Conservation (phyloP, 805 yeast genomes). For the Saturnispora serradocipensis region DNA sequence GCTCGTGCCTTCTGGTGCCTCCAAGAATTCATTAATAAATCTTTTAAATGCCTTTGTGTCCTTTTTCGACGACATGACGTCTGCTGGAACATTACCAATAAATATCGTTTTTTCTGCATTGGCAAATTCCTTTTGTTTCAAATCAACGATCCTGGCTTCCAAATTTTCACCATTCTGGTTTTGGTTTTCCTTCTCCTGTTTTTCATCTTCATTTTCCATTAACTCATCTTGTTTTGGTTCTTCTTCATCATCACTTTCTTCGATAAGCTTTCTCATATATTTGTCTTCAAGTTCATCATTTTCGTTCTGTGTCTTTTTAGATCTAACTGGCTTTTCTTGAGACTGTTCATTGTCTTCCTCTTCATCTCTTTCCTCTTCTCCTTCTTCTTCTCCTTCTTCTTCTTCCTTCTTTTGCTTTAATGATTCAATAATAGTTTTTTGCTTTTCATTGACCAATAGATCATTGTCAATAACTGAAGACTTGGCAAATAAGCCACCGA, state of each 20-base stretch:
- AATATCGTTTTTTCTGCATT: slow-evolving; percentile 82
- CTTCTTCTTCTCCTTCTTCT: slow-evolving; percentile 15
- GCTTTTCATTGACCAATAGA: slow-evolving; percentile 21
- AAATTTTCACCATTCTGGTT: slow-evolving; percentile 19
- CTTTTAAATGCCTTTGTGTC: slow-evolving; percentile 55
- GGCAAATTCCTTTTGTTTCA: slow-evolving; percentile 63
- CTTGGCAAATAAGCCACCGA: slow-evolving; percentile 27
- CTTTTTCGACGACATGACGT: slow-evolving; percentile 55
- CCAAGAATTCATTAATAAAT: slow-evolving; percentile 36
- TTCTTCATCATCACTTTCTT: slow-evolving; percentile 14
- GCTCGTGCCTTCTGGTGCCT: slow-evolving; percentile 8
- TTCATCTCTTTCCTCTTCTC: slow-evolving; percentile 17
- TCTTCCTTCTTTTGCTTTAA: slow-evolving; percentile 10
- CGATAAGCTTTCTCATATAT: slow-evolving; percentile 19
- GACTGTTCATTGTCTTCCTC: slow-evolving; percentile 20
- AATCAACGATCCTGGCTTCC: slow-evolving; percentile 43
- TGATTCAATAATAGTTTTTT: slow-evolving; percentile 13
- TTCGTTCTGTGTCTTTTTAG: slow-evolving; percentile 17
- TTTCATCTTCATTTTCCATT: slow-evolving; percentile 5
- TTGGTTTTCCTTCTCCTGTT: slow-evolving; percentile 18
- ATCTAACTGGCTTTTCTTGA: slow-evolving; percentile 16
- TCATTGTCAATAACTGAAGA: slow-evolving; percentile 38
- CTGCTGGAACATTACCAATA: slow-evolving; percentile 72
- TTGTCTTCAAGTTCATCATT: slow-evolving; percentile 12
- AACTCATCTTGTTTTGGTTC: slow-evolving; percentile 8